These are phyloP conservation scores for Chaetomiaceae sp. DNA, from an alignment of 2,329 filamentous ascomycete genomes.

Conservation along the genomic window DNA sequence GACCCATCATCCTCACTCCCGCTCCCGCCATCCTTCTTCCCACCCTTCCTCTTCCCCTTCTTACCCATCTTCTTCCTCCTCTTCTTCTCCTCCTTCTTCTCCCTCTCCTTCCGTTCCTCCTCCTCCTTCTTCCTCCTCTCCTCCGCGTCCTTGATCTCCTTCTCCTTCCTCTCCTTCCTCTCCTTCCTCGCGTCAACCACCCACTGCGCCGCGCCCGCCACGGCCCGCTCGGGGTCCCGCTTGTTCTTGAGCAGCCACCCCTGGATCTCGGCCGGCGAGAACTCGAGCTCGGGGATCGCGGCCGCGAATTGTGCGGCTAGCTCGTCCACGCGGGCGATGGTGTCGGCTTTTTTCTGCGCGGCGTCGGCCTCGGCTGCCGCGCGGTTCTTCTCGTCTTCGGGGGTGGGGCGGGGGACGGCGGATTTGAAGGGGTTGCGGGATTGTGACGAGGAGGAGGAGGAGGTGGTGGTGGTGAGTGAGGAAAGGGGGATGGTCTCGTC, in stretches of 20 bases:
- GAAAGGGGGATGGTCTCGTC: constrained; percentile 34
- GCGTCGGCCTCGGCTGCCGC: constrained; percentile 30
- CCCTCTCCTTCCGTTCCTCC: constrained; percentile 32
- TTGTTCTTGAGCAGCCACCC: constrained; percentile 56
- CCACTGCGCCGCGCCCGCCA: constrained; percentile 46
- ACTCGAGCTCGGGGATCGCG: constrained; percentile 50
- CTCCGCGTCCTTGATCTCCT: constrained; percentile 40
- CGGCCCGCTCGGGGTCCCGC: constrained; percentile 44
- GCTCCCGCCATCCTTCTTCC: constrained; percentile 13
- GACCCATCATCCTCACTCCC: constrained; percentile 3
- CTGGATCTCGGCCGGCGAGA: constrained; percentile 58
- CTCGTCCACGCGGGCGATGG: constrained; percentile 38
- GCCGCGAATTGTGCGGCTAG: constrained; percentile 47
- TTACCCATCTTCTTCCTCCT: constrained; percentile 26
- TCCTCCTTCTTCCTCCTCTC: constrained; percentile 36
- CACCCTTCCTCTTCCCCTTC: constrained; percentile 20
- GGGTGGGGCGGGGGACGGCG: not conserved
- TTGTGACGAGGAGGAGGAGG: not conserved
- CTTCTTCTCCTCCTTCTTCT: constrained; percentile 32
- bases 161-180: constrained; percentile 43
- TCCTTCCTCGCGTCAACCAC: constrained; percentile 46
- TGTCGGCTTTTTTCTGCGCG: constrained; percentile 29
- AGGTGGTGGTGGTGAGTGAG: not conserved
- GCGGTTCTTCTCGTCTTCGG: constrained; percentile 22
- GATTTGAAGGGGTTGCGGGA: constrained; percentile 9